Conservation (phyloP, 2,329 filamentous ascomycete species). For the Beauveria medogensis region DNA sequence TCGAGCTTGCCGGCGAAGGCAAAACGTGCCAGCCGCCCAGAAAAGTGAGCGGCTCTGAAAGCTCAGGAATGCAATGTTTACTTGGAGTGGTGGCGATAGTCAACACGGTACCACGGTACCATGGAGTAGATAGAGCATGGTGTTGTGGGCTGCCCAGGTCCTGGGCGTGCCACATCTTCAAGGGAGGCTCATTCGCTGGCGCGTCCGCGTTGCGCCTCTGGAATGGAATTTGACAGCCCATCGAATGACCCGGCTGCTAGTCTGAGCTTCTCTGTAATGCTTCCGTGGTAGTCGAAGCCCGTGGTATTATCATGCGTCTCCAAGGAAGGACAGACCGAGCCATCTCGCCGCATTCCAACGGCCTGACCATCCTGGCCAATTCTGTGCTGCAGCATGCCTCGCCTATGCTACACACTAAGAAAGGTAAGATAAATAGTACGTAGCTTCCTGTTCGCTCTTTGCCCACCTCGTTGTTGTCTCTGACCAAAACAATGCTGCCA, state of each 20-base stretch:
- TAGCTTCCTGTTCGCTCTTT: not conserved
- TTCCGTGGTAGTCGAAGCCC: not conserved
- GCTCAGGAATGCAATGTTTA: slow-evolving; percentile 15
- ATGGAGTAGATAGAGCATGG: not conserved
- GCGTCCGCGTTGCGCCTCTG: not conserved
- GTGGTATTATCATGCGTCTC: slow-evolving; percentile 1
- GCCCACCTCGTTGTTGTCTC: not conserved
- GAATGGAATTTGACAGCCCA: slow-evolving; percentile 9
- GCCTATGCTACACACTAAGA: not conserved
- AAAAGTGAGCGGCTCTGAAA: slow-evolving; percentile 10
- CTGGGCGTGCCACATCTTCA: not conserved
- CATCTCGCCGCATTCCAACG: slow-evolving; percentile 23
- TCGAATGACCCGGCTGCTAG: not conserved
- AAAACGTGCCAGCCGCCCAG: slow-evolving; percentile 11
- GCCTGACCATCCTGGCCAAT: not conserved
- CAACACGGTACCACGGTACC: slow-evolving; percentile 7
- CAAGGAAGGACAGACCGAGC: slow-evolving; percentile 3
- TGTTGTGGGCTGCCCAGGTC: slow-evolving; percentile 1
- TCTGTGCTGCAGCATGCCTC: slow-evolving; percentile 4
- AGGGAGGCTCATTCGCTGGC: slow-evolving; percentile 8
- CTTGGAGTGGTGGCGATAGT: slow-evolving; percentile 9
- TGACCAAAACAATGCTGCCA: not conserved
- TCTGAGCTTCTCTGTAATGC: not conserved
- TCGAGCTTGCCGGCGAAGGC: not conserved
- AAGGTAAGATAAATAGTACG: no score